Evolutionary conservation across 1,284 basidiomycete species (phyloP).

Genomic region (Irpex rosettiformis): DNA sequence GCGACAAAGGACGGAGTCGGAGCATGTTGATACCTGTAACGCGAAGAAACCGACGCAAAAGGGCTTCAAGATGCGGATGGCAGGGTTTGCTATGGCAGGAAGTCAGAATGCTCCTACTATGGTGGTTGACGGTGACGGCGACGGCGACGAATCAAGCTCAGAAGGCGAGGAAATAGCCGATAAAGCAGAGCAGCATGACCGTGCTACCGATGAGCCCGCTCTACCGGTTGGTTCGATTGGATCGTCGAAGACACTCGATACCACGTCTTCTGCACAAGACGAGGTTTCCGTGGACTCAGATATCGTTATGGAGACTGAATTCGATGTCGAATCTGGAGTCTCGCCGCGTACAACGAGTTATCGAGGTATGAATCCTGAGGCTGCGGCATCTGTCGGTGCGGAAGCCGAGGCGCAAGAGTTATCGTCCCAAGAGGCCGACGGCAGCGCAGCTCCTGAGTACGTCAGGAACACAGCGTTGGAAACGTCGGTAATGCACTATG

Average conservation of each 20-base stretch:
- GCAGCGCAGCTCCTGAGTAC: neutral
- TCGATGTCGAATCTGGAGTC: slow-evolving; percentile 1
- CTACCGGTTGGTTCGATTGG: neutral
- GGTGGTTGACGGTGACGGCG: no score
- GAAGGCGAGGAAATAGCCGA: neutral
- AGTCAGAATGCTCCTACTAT: slow-evolving; percentile 31
- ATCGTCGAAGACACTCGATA: neutral
- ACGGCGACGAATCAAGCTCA: slow-evolving; percentile 18
- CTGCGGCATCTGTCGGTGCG: neutral
- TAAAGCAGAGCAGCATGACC: neutral
- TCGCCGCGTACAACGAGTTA: neutral
- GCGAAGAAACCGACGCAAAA: neutral
- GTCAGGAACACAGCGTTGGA: neutral
- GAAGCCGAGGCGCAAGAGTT: neutral
- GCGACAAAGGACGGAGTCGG: slow-evolving; percentile 15
- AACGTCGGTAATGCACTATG: neutral
- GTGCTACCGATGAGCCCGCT: neutral
- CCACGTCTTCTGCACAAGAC: neutral
- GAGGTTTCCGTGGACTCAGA: neutral
- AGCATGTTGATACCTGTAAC: slow-evolving; percentile 15
- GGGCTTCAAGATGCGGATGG: slow-evolving; percentile 7
- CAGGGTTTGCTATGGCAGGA: slow-evolving; percentile 47
- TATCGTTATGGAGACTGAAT: neutral
- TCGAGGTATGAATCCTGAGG: neutral
- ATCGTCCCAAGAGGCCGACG: neutral